phyloP scores from a whole-genome alignment of 208 protist genomes.

The Lotmaria passim region DNA sequence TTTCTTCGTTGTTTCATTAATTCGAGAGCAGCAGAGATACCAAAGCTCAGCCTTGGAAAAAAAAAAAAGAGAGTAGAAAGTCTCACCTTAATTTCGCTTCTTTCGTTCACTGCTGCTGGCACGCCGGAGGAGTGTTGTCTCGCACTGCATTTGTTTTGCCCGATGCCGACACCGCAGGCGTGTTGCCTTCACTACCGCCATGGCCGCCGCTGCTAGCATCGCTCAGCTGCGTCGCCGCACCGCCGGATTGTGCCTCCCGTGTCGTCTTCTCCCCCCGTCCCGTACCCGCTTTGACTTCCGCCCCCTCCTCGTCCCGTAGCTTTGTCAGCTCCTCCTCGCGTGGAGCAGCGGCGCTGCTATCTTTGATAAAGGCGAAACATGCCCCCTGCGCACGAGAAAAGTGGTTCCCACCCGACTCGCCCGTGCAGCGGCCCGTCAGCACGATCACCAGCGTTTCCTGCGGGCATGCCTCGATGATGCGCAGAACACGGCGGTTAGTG shows the following conservation, averaged over 20 bases:
- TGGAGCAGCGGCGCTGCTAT: conserved; percentile 50
- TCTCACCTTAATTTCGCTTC: neutral
- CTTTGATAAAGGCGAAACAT: conserved; percentile 84
- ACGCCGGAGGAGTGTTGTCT: conserved; percentile 32
- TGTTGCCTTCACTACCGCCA: neutral
- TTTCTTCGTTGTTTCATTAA: too few species aligned
- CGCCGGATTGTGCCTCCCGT: neutral
- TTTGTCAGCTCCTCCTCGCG: conserved; percentile 24
- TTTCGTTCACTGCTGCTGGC: conserved; percentile 50
- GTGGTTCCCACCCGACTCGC: conserved; percentile 48
- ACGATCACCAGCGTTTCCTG: conserved; percentile 77
- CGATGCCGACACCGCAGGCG: neutral
- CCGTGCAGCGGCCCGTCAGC: conserved; percentile 43
- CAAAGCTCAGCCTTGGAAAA: neutral
- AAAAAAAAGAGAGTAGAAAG: conserved; percentile 7
- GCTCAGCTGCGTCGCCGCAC: neutral
- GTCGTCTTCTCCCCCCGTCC: neutral
- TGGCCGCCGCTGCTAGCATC: neutral
- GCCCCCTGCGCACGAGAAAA: conserved; percentile 57
- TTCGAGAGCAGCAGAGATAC: too few species aligned
- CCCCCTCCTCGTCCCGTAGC: neutral
- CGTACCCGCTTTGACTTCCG: neutral
- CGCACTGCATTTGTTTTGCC: too few species aligned
- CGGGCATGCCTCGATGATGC: conserved; percentile 67
- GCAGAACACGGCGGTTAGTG: conserved; percentile 72